Conservation (phyloP, 352 stramenopile species). For the Pythium aristosporum region DNA sequence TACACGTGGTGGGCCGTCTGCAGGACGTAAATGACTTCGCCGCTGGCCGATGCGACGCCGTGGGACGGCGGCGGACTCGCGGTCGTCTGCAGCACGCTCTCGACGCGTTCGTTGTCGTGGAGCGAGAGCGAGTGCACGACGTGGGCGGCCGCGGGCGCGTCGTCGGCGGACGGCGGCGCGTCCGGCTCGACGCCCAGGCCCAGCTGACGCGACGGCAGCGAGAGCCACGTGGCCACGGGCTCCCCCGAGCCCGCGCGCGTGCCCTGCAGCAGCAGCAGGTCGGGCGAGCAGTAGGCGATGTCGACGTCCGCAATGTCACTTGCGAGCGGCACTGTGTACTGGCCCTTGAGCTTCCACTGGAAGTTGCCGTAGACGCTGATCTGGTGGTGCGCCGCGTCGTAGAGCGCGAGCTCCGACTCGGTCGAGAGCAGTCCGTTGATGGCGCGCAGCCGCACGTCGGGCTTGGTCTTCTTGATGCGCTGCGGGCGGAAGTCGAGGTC, state of each 20-base stretch:
- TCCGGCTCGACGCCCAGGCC: neutral
- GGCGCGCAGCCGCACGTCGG: constrained; percentile 59
- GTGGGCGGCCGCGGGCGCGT: constrained; percentile 35
- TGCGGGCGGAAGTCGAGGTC: constrained; percentile 83
- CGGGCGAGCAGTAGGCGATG: constrained; percentile 76
- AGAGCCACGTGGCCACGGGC: constrained; percentile 76
- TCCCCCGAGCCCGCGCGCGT: constrained; percentile 30
- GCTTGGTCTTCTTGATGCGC: constrained; percentile 77
- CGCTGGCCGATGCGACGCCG: constrained; percentile 3
- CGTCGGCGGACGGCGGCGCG: constrained; percentile 23
- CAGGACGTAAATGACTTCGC: constrained; percentile 62
- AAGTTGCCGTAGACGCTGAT: constrained; percentile 79
- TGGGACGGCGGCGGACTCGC: neutral
- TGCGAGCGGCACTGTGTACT: constrained; percentile 59
- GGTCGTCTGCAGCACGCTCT: constrained; percentile 61
- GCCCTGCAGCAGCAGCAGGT: constrained; percentile 82
- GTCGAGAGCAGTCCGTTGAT: constrained; percentile 73
- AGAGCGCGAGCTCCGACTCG: constrained; percentile 73
- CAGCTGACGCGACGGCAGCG: constrained; percentile 69
- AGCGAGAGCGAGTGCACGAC: constrained; percentile 81
- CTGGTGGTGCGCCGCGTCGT: constrained; percentile 50
- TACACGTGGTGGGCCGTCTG: constrained; percentile 84
- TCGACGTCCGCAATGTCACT: constrained; percentile 40
- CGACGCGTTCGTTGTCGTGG: constrained; percentile 72
- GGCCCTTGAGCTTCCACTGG: constrained; percentile 66